Conservation (phyloP, 2,329 filamentous ascomycete species). For the Colletotrichum euphorbiae region DNA sequence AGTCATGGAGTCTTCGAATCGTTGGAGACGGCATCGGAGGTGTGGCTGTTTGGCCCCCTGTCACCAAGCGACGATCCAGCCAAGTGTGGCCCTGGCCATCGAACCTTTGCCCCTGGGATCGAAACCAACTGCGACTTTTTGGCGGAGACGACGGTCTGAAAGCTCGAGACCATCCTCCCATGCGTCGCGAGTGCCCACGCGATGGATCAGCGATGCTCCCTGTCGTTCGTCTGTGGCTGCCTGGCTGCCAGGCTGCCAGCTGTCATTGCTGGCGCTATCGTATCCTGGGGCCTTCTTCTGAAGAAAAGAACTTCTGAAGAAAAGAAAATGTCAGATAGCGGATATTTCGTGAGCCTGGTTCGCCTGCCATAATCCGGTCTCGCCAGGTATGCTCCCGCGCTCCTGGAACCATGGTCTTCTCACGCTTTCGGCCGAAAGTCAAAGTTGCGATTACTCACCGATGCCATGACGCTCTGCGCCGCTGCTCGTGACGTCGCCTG, state of each 20-base stretch:
- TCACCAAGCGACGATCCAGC: conserved; percentile 12
- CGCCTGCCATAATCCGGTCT: background rate
- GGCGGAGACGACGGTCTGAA: background rate
- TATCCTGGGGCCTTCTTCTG: too few species aligned
- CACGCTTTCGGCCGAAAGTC: background rate
- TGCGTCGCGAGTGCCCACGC: conserved; percentile 31
- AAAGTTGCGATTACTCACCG: background rate
- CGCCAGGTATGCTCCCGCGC: background rate
- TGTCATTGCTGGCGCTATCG: background rate
- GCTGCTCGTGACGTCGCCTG: background rate
- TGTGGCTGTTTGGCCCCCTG: conserved; percentile 29
- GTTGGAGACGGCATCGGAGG: conserved; percentile 6
- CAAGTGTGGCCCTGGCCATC: conserved; percentile 34
- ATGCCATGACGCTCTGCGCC: background rate
- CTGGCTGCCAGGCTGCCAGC: too few species aligned
- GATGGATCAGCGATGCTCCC: conserved; percentile 1
- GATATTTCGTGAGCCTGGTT: conserved; percentile 1
- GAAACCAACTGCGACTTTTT: conserved; percentile 6
- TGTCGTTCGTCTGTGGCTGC: conserved; percentile 2
- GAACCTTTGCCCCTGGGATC: conserved; percentile 28
- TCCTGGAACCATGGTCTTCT: background rate
- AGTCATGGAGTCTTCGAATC: background rate
- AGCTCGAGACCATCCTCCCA: background rate
- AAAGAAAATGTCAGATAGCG: too few species aligned
- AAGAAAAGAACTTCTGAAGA: too few species aligned